Base-by-base conservation (phyloP, 2,329 filamentous ascomycete species). In the Trichoderma atrobrunneum region DNA sequence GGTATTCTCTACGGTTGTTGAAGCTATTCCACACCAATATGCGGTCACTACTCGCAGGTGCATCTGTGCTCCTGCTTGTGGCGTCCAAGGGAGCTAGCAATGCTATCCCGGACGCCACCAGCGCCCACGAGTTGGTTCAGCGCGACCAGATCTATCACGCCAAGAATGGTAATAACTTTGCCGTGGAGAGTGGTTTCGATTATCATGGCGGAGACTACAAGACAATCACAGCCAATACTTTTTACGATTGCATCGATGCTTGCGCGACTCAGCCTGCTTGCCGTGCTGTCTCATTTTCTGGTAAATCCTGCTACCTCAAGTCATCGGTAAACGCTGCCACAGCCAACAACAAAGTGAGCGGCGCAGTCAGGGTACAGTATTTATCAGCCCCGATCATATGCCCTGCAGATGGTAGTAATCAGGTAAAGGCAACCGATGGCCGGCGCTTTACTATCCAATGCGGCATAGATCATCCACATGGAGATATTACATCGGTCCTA, bases 191-290 rank as follows among this genome's bases (percentile, higher is more conserved):
- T 10, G 64, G 64, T 32, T 66, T 66, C 30, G 64, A 66, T 18
- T 18, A 57, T 6, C 64, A 66, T n/a, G 64, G 64, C 7, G 64
- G 64, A 16, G 64, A 66, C 16, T 66, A 56, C 21, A 66, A 66
- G 30, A 26, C 18, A 21, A 21, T 66, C 12, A 57, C 64, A 51
- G 16, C 64, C 26, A 48, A 21, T 21, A 66, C 24, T 32, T 24
- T 66, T 12, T 32, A 57, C n/a, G 48, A 66, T 7, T 66, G 64
- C n/a, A 66, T 66, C 14, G 56, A 66, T n/a, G 6, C n/a, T 21
- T 66, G 64, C 32, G 30, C 64, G 16, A 48, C 64, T 12, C 64
- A 57, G 5, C 28, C 64, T 16, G 7, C 48, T 3, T 66, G 64
- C 16, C 64, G 64, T 6, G 64, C 64, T 16, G 48, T 21, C 26